Percentiles rank a stretch among this genome's conserved stretches.
Conservation (phyloP, 345 rosid species). For the Salix dunnii region DNA sequence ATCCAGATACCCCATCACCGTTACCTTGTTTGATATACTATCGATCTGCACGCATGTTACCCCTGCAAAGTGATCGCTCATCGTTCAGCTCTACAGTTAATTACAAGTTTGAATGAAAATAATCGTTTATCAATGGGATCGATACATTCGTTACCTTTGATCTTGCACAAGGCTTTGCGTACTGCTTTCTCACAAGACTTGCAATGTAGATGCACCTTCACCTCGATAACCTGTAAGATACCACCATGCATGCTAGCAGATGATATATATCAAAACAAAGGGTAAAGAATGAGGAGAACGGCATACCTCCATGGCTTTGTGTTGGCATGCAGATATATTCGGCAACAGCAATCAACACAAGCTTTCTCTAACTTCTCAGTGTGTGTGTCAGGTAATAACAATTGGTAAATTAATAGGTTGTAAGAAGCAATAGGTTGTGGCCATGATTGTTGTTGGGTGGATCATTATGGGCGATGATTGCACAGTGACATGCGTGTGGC, state of each 20-base stretch:
- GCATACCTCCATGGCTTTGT: not conserved
- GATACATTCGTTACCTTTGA: slow-evolving; percentile 19
- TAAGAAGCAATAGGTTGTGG: too few species aligned
- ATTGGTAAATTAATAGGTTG: too few species aligned
- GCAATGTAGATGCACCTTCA: slow-evolving; percentile 39
- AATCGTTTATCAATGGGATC: too few species aligned
- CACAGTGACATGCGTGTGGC: not conserved
- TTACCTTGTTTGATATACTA: slow-evolving; percentile 12
- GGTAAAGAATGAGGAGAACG: not conserved
- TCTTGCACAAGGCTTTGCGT: slow-evolving; percentile 28
- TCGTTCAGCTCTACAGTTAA: not conserved
- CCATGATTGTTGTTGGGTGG: not conserved
- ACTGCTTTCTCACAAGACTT: slow-evolving; percentile 36
- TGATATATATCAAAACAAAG: too few species aligned
- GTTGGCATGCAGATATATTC: not conserved
- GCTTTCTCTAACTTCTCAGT: too few species aligned
- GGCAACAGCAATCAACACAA: too few species aligned
- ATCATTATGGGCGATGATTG: not conserved
- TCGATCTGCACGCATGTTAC: slow-evolving; percentile 34
- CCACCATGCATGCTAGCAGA: not conserved
- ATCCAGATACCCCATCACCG: slow-evolving; percentile 31
- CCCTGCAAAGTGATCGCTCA: slow-evolving; percentile 10
- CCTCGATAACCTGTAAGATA: slow-evolving; percentile 22
- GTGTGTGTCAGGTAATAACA: too few species aligned
- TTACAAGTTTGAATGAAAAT: too few species aligned